A percentile compares a stretch with the other conserved stretches of the same genome.
Conservation (phyloP, 805 yeast genomes). For the Kregervanrija delftensis region DNA sequence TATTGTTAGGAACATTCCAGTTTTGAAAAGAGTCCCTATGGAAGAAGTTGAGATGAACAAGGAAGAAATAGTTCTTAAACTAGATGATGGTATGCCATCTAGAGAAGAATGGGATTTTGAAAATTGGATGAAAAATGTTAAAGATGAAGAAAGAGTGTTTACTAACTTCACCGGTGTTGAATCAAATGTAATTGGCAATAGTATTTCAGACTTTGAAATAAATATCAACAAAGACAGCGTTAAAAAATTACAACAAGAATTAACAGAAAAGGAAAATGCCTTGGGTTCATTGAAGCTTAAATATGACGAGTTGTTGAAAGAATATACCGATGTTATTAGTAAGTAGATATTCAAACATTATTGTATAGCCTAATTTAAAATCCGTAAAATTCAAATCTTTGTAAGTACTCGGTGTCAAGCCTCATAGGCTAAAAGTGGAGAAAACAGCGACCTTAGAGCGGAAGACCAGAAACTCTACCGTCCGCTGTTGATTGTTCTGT, state of each 20-base stretch:
- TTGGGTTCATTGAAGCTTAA: slow-evolving; percentile 8
- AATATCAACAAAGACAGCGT: slow-evolving; percentile 4
- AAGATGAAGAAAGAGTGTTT: slow-evolving; percentile 47
- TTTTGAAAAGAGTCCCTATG: slow-evolving; percentile 53
- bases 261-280: slow-evolving; percentile 7
- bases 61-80: slow-evolving; percentile 37
- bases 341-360: slow-evolving; percentile 2
- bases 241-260: slow-evolving; percentile 5
- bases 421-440: no score
- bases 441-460: no score
- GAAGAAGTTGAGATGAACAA: slow-evolving; percentile 32
- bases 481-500: no score
- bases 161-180: slow-evolving; percentile 33
- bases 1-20: slow-evolving; percentile 44
- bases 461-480: no score
- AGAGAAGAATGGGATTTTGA: slow-evolving; percentile 32
- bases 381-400: neutral
- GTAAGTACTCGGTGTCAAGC: no score
- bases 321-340: slow-evolving; percentile 7
- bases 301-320: slow-evolving; percentile 13
- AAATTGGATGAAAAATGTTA: slow-evolving; percentile 41
- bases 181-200: slow-evolving; percentile 24
- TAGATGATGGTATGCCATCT: slow-evolving; percentile 14
- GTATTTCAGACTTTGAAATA: neutral
- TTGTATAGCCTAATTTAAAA: neutral